Evolutionary conservation across 108 stramenopile species (phyloP).

Genomic region (Epithemia pelagica): DNA sequence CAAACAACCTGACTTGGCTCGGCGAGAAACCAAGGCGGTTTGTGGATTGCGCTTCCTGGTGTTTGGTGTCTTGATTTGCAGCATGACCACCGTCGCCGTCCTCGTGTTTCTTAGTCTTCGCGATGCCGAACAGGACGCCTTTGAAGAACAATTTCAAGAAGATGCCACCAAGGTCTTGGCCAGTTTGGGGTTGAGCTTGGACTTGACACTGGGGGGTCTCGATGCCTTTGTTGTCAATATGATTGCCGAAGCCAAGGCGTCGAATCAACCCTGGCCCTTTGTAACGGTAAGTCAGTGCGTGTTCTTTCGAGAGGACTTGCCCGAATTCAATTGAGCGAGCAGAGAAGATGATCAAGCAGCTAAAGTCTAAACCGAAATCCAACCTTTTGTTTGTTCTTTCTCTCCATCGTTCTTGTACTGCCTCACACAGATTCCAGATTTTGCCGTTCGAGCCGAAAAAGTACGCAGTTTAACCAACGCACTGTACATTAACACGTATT

Average conservation of each 20-base stretch:
- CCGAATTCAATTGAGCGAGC: too few relatives aligned
- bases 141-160: slow-evolving; percentile 1
- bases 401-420: too few relatives aligned
- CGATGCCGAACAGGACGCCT: neutral
- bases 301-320: too few relatives aligned
- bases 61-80: neutral
- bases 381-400: too few relatives aligned
- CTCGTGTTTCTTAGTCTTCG: neutral
- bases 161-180: slow-evolving; percentile 8
- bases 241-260: slow-evolving; percentile 2
- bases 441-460: neutral
- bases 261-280: slow-evolving; percentile 15
- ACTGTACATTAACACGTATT: neutral
- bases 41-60: slow-evolving; percentile 1
- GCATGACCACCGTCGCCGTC: neutral
- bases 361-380: too few relatives aligned
- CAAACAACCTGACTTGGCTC: neutral
- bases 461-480: neutral
- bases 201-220: slow-evolving; percentile 6
- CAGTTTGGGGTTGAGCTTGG: neutral
- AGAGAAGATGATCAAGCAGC: too few relatives aligned
- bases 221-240: slow-evolving; percentile 11
- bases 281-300: slow-evolving; percentile 12
- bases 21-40: neutral
- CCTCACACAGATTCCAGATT: neutral